Evolutionary conservation across 441 rosid species (phyloP), one percentile per base, ranked within the genome.

Genomic region (Brassica balearica): DNA sequence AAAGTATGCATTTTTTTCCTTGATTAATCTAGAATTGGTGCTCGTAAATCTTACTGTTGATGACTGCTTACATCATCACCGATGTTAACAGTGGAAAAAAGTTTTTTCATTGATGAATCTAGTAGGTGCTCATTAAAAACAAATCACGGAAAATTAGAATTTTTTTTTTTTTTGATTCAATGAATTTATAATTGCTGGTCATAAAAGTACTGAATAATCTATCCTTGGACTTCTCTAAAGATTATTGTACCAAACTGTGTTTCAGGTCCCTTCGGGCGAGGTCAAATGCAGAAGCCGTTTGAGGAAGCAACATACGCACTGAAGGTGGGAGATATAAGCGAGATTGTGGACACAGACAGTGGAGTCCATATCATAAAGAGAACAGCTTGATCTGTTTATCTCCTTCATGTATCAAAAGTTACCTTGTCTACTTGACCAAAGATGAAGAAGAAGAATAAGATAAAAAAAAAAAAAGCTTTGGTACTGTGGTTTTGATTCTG

Each of bases 241-340:
- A 25, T 32, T 6, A 68, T 68, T 61, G 68, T 41, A 5, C 2
- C 0, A 3, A 46, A 20, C 19, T 19, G 9, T 68, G 51, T 78
- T 34, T 69, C 88, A 93, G 98, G 98, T 69, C 87, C 91, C 25
- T 95, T 95, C 80, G 96, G 97, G 17, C 80, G 86, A 53, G 97
- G 99, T 29, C 96, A 93, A 90, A 95, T 95, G 99, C 98, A 95
- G 85, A 95, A 93, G 83, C 96, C 99, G 53, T 95, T 95, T 46
- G 98, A 95, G 84, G 95, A 92, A 55, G 90, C 94, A 2, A 88
- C 99, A 14, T 93, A 51, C 32, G 86, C 84, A 6, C 93, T 95
- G 12, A 87, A 88, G 86, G 85, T 91, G 5, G 99, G 99, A 15
- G 97, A 95, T 83, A 90, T 93, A 61, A 95, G 99, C 56, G 96